Base-by-base conservation (phyloP, 768 basidiomycete genomes). In the Lentinula boryana region DNA sequence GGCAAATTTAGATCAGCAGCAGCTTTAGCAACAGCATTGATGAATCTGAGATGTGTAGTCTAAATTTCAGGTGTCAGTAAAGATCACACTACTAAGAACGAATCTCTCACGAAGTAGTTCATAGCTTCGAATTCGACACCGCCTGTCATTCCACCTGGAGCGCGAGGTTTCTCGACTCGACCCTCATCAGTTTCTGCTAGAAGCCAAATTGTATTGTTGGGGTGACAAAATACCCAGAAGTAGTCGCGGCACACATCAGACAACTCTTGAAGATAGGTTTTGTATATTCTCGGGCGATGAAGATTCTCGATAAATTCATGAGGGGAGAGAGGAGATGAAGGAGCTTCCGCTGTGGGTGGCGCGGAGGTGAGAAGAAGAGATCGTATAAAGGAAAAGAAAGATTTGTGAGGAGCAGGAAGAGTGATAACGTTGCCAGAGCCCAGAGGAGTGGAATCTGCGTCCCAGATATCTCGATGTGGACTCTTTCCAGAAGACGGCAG, bases 91-190 rank as follows among this genome's bases (percentile, higher is more conserved):
- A 9, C 57, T 49, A 35, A 32, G 41, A 57, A 58, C 62, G 36
- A 13, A 53, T 58, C n/a, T 77, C 91, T 65, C 67, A 98, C 96
- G 68, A 95, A 85, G 72, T 98, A 98, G 15, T 83, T 82, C 87
- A 98, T 96, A 4, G 96, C 96, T 75, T 99, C 97, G 69, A 88
- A 95, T 69, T 99, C 97, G 12, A 99, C 97, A 5, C 97, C 97
- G 5, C 96, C 97, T 0, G 97, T 98, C 87, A 98, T 98, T 15
- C 97, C 96, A 5, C 95, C 93, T 2, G 97, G 97, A 12, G 97
- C 96, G 60, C 90, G 81, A 13, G 94, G 94, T 68, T 87, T 90
- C 74, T 97, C 95, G 4, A 93, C 93, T 62, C 84, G 83, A 2
- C 76, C 82, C 69, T 93, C 89, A 69, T 98, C 93, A 2, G 91